These are phyloP conservation scores for Entomortierella chlamydospora DNA, from an alignment of 192 early-diverging fungal species.

Conservation along the genomic window DNA sequence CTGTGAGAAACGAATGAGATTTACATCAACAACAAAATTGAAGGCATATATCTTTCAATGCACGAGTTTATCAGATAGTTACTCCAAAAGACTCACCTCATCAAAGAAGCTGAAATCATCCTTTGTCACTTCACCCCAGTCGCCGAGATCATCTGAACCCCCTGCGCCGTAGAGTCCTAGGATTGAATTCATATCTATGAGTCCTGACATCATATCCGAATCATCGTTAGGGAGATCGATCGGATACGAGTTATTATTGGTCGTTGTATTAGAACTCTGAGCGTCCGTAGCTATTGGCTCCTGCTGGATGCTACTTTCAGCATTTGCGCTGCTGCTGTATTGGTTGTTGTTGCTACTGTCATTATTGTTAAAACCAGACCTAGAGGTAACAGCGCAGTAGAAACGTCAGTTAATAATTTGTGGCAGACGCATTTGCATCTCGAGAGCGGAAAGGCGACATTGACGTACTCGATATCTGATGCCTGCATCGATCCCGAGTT, in stretches of 20 bases:
- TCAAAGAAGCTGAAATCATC: conserved; percentile 55
- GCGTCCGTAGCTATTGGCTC: conserved; percentile 9
- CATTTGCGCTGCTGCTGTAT: conserved; percentile 3
- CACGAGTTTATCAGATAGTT: too few relatives aligned
- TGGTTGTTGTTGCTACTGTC: conserved; percentile 1
- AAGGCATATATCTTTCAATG: too few relatives aligned
- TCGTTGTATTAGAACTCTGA: conserved; percentile 12
- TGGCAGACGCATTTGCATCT: too few relatives aligned
- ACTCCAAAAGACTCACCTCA: conserved; percentile 18
- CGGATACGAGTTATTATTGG: conserved; percentile 27
- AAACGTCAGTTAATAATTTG: background rate
- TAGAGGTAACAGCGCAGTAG: background rate
- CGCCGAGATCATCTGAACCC: conserved; percentile 35
- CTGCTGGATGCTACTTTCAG: background rate
- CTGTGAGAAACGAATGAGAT: conserved; percentile 1
- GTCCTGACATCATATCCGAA: conserved; percentile 28
- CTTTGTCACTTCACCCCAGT: conserved; percentile 45
- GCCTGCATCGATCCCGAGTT: conserved; percentile 28
- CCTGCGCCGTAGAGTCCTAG: conserved; percentile 35
- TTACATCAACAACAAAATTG: conserved; percentile 45
- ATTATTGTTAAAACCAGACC: background rate
- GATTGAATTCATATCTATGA: conserved; percentile 40
- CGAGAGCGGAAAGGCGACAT: background rate
- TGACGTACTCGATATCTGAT: conserved; percentile 26
- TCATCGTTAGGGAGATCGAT: conserved; percentile 36